Evolutionary conservation across 495 filamentous ascomycete species (phyloP).

Genomic region (Penicillium chermesinum): DNA sequence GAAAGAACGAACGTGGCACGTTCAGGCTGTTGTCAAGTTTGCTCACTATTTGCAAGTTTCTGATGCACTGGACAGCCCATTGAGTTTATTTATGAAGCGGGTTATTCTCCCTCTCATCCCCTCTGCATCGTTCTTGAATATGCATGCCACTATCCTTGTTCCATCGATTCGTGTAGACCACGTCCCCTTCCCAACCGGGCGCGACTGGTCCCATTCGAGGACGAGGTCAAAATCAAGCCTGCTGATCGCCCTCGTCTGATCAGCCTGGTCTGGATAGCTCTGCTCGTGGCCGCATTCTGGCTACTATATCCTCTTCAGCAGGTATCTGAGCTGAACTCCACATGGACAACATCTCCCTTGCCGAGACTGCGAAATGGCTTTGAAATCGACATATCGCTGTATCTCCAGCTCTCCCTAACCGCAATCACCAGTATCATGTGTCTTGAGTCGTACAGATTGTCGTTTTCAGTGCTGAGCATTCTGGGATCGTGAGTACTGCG

Average conservation of each 20-base stretch:
- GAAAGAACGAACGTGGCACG: not conserved
- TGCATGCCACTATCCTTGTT: not conserved
- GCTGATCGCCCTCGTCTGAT: not conserved
- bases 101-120: not conserved
- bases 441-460: conserved; percentile 17
- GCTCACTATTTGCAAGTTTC: not conserved
- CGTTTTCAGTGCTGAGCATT: conserved; percentile 3
- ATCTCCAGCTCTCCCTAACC: not conserved
- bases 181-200: conserved; percentile 2
- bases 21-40: not conserved
- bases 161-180: not conserved
- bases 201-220: not conserved
- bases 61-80: conserved; percentile 3
- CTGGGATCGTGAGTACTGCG: conserved; percentile 9
- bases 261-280: not conserved
- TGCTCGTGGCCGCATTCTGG: not conserved
- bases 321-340: not conserved
- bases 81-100: conserved; percentile 4
- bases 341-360: not conserved
- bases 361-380: not conserved
- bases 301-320: not conserved
- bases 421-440: conserved; percentile 4
- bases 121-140: not conserved
- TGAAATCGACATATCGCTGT: not conserved
- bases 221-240: conserved; percentile 4